Conservation (phyloP, 164 flowering plant species). For the Macadamia tetraphylla region DNA sequence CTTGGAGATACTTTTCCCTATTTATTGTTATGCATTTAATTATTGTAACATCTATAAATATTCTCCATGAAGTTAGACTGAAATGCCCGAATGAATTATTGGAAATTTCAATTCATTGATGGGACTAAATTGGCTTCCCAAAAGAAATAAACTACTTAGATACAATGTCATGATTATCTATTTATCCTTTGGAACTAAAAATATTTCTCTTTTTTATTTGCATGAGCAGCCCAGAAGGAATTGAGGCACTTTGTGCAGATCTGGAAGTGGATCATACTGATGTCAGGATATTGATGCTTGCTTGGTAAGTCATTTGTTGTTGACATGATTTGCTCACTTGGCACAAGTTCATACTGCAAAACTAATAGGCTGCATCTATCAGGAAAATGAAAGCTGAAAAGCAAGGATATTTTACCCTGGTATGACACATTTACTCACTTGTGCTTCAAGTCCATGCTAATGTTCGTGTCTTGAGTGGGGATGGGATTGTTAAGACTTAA, state of each 20-base stretch:
- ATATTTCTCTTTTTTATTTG: constrained; percentile 7
- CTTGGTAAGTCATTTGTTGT: constrained; percentile 49
- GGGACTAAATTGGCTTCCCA: too few species aligned
- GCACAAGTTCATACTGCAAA: neutral
- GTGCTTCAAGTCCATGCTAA: too few species aligned
- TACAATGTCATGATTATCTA: too few species aligned
- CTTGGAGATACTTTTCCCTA: too few species aligned
- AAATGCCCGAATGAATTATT: too few species aligned
- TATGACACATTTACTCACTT: constrained; percentile 24
- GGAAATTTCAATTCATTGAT: too few species aligned
- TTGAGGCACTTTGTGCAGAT: constrained; percentile 78
- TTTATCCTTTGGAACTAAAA: neutral
- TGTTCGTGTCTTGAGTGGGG: too few species aligned
- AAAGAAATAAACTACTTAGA: too few species aligned
- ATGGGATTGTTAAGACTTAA: too few species aligned
- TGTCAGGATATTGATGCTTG: constrained; percentile 90
- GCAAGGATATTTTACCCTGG: constrained; percentile 95
- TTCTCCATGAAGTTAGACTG: too few species aligned
- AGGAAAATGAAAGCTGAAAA: constrained; percentile 97
- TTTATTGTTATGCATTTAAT: too few species aligned
- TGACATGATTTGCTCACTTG: neutral
- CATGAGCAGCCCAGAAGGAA: constrained; percentile 89
- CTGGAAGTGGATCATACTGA: constrained; percentile 80
- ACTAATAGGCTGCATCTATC: constrained; percentile 20
- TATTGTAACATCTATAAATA: too few species aligned